Conservation (phyloP, 2,329 filamentous ascomycete species). For the Neonectria hederae region DNA sequence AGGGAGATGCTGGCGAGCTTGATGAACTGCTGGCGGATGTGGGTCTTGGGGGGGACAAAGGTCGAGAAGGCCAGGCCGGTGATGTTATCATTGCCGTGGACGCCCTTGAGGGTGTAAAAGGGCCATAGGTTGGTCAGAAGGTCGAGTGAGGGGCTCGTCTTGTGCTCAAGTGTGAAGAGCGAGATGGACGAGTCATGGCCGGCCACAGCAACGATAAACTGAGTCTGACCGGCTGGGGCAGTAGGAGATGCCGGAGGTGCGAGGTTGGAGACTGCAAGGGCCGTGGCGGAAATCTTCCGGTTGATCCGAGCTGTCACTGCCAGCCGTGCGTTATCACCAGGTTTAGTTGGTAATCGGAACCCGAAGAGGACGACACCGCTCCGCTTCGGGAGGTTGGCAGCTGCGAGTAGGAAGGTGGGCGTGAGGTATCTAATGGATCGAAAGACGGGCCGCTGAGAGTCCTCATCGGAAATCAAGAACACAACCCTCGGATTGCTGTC, state of each 20-base stretch:
- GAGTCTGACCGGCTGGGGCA: slow-evolving; percentile 67
- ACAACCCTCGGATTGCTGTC: slow-evolving; percentile 60
- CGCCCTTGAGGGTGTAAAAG: slow-evolving; percentile 62
- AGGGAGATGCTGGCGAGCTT: slow-evolving; percentile 85
- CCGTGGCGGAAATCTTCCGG: slow-evolving; percentile 75
- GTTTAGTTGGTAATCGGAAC: slow-evolving; percentile 58
- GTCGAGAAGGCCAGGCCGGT: slow-evolving; percentile 67
- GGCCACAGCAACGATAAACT: slow-evolving; percentile 83
- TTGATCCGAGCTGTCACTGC: slow-evolving; percentile 68
- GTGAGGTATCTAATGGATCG: slow-evolving; percentile 68
- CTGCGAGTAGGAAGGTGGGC: slow-evolving; percentile 65
- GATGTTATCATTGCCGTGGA: slow-evolving; percentile 64
- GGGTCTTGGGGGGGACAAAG: slow-evolving; percentile 63
- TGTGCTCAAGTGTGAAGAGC: slow-evolving; percentile 80
- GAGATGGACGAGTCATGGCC: slow-evolving; percentile 82
- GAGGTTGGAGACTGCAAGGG: slow-evolving; percentile 79
- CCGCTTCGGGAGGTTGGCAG: slow-evolving; percentile 67
- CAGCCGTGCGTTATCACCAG: slow-evolving; percentile 55
- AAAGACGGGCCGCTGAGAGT: slow-evolving; percentile 60
- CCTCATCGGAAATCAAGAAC: slow-evolving; percentile 65
- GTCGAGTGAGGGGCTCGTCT: slow-evolving; percentile 55
- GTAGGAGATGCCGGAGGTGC: slow-evolving; percentile 62
- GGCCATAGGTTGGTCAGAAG: slow-evolving; percentile 63
- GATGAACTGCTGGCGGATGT: slow-evolving; percentile 55
- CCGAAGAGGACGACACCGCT: slow-evolving; percentile 67